phyloP scores from a whole-genome alignment of 352 stramenopile genomes.

The Globisporangium okanoganense region DNA sequence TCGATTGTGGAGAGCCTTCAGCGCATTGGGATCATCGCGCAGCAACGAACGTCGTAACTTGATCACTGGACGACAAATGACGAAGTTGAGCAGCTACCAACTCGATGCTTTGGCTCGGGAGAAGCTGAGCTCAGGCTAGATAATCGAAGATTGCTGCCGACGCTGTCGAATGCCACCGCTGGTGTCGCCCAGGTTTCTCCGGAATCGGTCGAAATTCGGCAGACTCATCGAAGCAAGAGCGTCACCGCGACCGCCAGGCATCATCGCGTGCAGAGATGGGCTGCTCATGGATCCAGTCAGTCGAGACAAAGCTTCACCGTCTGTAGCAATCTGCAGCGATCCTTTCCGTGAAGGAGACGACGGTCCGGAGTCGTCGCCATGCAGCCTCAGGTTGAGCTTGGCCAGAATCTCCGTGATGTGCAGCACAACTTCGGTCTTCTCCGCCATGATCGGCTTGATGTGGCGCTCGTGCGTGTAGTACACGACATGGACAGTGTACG shows the following conservation, averaged over 20 bases:
- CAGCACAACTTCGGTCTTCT: conserved; percentile 75
- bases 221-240: neutral
- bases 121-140: conserved; percentile 1
- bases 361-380: conserved; percentile 15
- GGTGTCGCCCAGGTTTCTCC: conserved; percentile 5
- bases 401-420: conserved; percentile 50
- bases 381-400: conserved; percentile 31
- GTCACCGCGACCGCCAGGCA: neutral
- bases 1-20: conserved; percentile 57
- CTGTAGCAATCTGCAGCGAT: neutral
- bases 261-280: neutral
- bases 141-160: conserved; percentile 12
- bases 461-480: conserved; percentile 75
- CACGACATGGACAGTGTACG: conserved; percentile 68
- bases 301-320: neutral
- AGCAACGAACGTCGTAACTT: conserved; percentile 10
- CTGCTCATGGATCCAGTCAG: neutral
- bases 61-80: neutral
- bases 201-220: conserved; percentile 12
- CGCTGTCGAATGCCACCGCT: conserved; percentile 13
- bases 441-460: conserved; percentile 49
- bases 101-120: neutral
- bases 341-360: neutral
- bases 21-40: conserved; percentile 27
- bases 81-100: neutral